Evolutionary conservation across 352 stramenopile genomes (phyloP).

Genomic region (Pythium phragmiticola): DNA sequence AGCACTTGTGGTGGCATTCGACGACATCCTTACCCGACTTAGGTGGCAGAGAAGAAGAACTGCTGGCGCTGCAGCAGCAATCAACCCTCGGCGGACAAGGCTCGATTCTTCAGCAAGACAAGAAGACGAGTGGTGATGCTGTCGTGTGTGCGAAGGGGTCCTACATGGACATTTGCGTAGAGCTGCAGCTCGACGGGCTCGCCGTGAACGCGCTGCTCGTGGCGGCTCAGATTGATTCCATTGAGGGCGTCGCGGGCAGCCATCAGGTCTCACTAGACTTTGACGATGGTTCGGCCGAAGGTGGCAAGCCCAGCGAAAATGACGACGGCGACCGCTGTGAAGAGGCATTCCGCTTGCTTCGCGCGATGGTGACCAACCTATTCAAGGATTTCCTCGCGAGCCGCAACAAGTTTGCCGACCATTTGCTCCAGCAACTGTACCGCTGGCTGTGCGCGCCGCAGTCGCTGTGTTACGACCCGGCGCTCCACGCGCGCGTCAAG

Average conservation of each 20-base stretch:
- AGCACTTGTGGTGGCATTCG: conserved; percentile 96
- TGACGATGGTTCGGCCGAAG: conserved; percentile 27
- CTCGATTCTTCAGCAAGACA: conserved; percentile 30
- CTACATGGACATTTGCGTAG: conserved; percentile 83
- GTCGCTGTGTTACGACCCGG: conserved; percentile 93
- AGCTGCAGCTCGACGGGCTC: conserved; percentile 71
- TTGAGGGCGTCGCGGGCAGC: conserved; percentile 52
- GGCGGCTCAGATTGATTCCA: conserved; percentile 65
- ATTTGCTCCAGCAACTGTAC: conserved; percentile 96
- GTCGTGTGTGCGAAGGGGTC: conserved; percentile 90
- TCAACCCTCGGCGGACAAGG: conserved; percentile 24
- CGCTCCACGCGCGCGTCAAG: conserved; percentile 93
- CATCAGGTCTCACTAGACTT: conserved; percentile 69
- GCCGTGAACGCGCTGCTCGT: conserved; percentile 79
- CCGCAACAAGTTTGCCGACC: conserved; percentile 92
- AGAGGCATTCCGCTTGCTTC: conserved; percentile 91
- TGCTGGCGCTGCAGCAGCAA: conserved; percentile 77
- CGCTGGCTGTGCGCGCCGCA: conserved; percentile 91
- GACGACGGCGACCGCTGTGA: conserved; percentile 76
- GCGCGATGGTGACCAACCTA: conserved; percentile 91
- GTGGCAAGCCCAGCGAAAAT: conserved; percentile 15
- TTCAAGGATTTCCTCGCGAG: conserved; percentile 92
- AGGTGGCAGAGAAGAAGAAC: conserved; percentile 78
- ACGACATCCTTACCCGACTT: conserved; percentile 87
- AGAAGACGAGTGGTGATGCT: conserved; percentile 50